phyloP scores from a whole-genome alignment of 2,329 filamentous ascomycete species.

The Rhytidhysteron rufulum region DNA sequence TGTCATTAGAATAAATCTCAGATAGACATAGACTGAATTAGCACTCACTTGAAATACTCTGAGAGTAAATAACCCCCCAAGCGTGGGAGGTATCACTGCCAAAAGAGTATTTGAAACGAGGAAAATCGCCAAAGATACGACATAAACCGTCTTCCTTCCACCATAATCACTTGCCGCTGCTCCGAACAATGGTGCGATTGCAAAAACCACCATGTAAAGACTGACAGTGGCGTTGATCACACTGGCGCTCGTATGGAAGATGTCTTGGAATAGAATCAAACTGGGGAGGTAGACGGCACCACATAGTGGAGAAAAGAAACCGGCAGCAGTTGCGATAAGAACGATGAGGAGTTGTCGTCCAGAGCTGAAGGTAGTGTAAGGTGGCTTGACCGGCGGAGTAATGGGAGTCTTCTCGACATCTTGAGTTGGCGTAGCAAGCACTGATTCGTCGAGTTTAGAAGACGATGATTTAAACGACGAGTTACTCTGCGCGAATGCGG shows the following conservation, averaged over 20 bases:
- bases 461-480: no score
- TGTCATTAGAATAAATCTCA: no score
- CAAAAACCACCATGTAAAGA: conserved; percentile 45
- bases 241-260: not conserved
- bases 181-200: conserved; percentile 38
- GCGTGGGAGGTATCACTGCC: conserved; percentile 36
- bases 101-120: conserved; percentile 39
- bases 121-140: conserved; percentile 39
- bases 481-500: no score
- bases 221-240: conserved; percentile 40
- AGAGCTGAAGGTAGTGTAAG: not conserved
- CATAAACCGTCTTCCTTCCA: conserved; percentile 40
- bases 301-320: not conserved
- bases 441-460: no score
- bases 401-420: no score
- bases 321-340: not conserved
- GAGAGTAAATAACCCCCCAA: conserved; percentile 37
- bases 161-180: conserved; percentile 38
- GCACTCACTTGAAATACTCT: conserved; percentile 43
- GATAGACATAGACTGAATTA: conserved; percentile 40
- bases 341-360: not conserved
- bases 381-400: no score
- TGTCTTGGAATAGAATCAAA: not conserved
- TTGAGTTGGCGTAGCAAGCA: no score
- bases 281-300: not conserved